phyloP scores from a whole-genome alignment of 164 flowering plant species.

The Litsea cubeba region DNA sequence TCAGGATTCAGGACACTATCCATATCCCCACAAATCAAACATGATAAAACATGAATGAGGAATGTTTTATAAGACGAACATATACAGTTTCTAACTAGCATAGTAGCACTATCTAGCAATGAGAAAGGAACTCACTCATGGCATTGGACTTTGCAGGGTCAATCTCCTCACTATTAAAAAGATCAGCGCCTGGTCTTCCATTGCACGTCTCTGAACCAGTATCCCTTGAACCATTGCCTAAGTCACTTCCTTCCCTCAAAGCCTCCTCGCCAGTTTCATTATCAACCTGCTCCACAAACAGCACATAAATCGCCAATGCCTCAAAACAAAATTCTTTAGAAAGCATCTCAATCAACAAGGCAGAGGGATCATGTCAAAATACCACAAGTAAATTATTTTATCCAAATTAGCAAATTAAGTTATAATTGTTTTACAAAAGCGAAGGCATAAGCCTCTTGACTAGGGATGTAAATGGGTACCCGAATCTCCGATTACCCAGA shows the following conservation, averaged over 20 bases:
- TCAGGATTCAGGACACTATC: background rate
- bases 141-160: constrained; percentile 76
- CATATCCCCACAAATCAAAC: background rate
- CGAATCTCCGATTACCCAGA: no score
- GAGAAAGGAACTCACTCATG: constrained; percentile 51
- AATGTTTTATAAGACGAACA: no score
- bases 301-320: background rate
- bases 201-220: constrained; percentile 14
- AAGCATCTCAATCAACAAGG: background rate
- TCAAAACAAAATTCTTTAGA: background rate
- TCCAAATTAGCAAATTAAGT: background rate
- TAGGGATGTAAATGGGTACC: no score
- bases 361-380: background rate
- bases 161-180: constrained; percentile 53
- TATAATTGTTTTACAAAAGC: no score
- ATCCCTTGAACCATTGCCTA: constrained; percentile 1
- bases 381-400: background rate
- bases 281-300: constrained; percentile 40
- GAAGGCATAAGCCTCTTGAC: no score
- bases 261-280: constrained; percentile 20
- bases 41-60: background rate
- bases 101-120: background rate
- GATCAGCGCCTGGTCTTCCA: constrained; percentile 59
- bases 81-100: background rate
- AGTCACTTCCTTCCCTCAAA: background rate